Evolutionary conservation across 345 rosid species (phyloP), one percentile per base, ranked within the genome.

Genomic region (Brassica nigra): DNA sequence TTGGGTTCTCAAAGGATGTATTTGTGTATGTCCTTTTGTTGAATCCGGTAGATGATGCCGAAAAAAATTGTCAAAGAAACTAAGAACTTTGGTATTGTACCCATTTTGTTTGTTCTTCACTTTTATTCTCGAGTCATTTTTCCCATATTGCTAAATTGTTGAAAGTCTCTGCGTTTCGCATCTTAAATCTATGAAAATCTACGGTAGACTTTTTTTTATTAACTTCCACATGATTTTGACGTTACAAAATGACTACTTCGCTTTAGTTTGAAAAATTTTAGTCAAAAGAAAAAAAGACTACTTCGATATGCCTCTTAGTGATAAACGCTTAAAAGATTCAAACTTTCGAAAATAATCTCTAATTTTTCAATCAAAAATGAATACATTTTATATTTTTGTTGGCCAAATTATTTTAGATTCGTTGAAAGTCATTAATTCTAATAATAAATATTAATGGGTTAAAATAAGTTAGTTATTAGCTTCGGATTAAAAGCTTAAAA

Each of bases 21-120:
- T 66, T 65, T 78, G 39, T 66, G 77, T 78, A 57, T 78, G 29
- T 66, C 54, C 81, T 62, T 42, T 49, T 69, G 79, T 33, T 80
- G 71, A 79, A 68, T 28, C 75, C 52, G 28, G 68, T 71, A 68
- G 83, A 81, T 77, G 84, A 83, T 83, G 84, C 72, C 75, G 85
- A 84, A 70, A 81, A 81, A 81, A 54, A 68, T 14, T 5, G 20
- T 49, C 57, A 83, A 81, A 70, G 14, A 61, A 65, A 54, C 61
- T 54, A 7, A 16, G 61, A 54, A 54, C 23, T 4, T 7, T 54
- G 61, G 23, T 31, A 37, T 55, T 65, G 65, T 71, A 33, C 76
- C 23, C 67, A 54, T 36, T 71, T 78, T 55, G 66, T 71, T 71
- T 65, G 66, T 27, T 64, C 62, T 55, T 78, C 77, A 63, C 8